Percentiles rank a stretch among this genome's conserved stretches.
Conservation (phyloP, 2,329 filamentous ascomycete species). For the Endocalyx cinctus region DNA sequence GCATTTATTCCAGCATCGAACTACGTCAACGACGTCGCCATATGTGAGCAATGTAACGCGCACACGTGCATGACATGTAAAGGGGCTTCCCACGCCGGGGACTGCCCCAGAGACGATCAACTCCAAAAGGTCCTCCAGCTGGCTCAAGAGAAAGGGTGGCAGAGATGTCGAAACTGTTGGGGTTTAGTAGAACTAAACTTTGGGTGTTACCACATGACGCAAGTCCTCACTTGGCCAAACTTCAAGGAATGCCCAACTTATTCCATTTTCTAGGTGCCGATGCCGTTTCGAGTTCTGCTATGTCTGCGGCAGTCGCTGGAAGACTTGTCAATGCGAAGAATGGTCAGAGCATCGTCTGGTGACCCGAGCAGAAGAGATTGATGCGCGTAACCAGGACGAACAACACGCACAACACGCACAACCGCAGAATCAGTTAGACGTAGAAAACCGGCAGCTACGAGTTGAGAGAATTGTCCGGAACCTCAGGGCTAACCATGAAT, state of each 20-base stretch:
- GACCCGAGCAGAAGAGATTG: constrained; percentile 4
- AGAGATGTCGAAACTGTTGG: constrained; percentile 42
- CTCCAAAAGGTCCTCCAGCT: constrained; percentile 35
- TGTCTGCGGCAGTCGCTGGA: constrained; percentile 12
- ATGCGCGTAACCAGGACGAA: constrained; percentile 2
- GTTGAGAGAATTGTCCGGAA: constrained; percentile 8
- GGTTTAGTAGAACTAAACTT: constrained; percentile 42
- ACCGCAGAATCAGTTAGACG: too few species aligned
- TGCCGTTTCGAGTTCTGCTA: constrained; percentile 18
- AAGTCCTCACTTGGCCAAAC: too few species aligned
- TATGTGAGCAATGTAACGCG: constrained; percentile 36
- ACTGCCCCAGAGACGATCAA: constrained; percentile 42
- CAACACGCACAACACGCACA: too few species aligned
- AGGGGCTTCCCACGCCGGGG: constrained; percentile 33
- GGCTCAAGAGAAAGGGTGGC: constrained; percentile 43
- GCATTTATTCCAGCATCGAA: constrained; percentile 36
- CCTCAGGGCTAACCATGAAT: constrained; percentile 12
- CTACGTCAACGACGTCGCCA: constrained; percentile 30
- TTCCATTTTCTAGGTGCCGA: constrained; percentile 12
- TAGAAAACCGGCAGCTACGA: background rate
- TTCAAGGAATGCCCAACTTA: too few species aligned
- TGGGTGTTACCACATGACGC: constrained; percentile 57
- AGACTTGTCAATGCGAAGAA: constrained; percentile 34
- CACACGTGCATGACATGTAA: constrained; percentile 52
- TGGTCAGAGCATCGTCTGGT: constrained; percentile 10